Evolutionary conservation across 176 grass and related monocot genomes (phyloP), one percentile per base, ranked within the genome.

Genomic region (Cocos nucifera): DNA sequence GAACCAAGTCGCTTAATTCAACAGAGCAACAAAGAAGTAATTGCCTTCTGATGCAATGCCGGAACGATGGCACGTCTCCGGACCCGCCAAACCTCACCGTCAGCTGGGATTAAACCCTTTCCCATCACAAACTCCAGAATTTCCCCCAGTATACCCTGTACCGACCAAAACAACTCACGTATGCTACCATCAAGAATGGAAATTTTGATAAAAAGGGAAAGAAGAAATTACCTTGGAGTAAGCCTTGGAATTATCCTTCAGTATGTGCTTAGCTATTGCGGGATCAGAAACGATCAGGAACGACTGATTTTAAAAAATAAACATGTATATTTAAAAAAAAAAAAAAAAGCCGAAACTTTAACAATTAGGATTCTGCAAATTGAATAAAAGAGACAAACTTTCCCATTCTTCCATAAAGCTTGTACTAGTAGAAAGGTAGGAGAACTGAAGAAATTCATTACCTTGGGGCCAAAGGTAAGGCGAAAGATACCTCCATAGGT

Each of bases 221-320:
- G 9, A 2, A 61, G 23, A 65, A 81, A 49, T 4, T 24, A 98
- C 87, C 93, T 92, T 98, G 62, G 87, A 98, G 17, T 98, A 98
- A 79, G 81, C 76, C 56, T 81, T 92, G 51, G 87, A 66, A 75
- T 98, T 98, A 5, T 92, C 84, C 76, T 67, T 88, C 2, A 98
- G 73, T 58, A 98, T 98, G 73, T 88, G 84, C 65, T 92, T 98
- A 17, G 93, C 87, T 50, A 98, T 83, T 17, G 18, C 70, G 2
- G 93, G 93, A 71, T 98, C 93, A 59, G 87, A 98, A 67, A 98
- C 87, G 17, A 98, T 98, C 12, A 98, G 84, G 69, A 98, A 98
- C 52, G 93, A 92, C 93, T 98, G 65, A 19, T 44, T 44, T 44
- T 44, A 12, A 12, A 10, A 39, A 10, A 12, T 12, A 44, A 9